Evolutionary conservation across 495 filamentous ascomycete genomes (phyloP), one percentile per base, ranked within the genome.

Genomic region (Lasiosphaeris hirsuta): DNA sequence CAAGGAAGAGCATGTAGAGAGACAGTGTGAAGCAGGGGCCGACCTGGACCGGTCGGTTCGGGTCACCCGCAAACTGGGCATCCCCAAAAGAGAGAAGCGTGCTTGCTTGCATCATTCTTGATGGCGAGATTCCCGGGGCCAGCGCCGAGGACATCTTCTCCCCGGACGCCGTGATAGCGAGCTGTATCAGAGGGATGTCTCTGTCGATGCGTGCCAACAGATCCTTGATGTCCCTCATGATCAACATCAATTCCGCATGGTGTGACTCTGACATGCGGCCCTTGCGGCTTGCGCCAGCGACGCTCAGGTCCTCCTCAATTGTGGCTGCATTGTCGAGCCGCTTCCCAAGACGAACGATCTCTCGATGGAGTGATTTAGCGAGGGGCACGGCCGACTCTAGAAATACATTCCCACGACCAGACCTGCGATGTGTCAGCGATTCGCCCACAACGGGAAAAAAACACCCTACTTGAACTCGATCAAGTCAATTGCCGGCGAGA

Each of bases 141-240:
- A 96, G 75, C 36, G 81, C 85, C 0, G 90, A 87, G 1, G 90
- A 90, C 45, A 96, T 72, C 58, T 82, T 93, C 18, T 90, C 91
- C 0, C 95, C 95, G 4, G 95, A 97, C 6, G 94, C 95, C 2
- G 92, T 93, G 63, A 99, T 96, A 36, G 95, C 96, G 15, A 99
- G 79, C 60, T 90, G 96, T 69, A 99, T 90, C 1, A 96, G 78
- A 5, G 94, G 93, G 14, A 99, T 90, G 18, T 92, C 89, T 69
- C 96, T 88, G 67, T 99, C 95, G 50, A 99, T 96, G 5, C 87
- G 83, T 15, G 67, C 67, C 8, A 97, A 81, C 13, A 99, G 72
- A 33, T 73, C 81, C 60, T 86, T 89, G 61, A 96, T 95, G 45
- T 90, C 90, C 18, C 72, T 70, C 50, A 91, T 84, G 46, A 96